Evolutionary conservation across 129 eudicot genomes (phyloP).

Genomic region (Mikania micrantha): DNA sequence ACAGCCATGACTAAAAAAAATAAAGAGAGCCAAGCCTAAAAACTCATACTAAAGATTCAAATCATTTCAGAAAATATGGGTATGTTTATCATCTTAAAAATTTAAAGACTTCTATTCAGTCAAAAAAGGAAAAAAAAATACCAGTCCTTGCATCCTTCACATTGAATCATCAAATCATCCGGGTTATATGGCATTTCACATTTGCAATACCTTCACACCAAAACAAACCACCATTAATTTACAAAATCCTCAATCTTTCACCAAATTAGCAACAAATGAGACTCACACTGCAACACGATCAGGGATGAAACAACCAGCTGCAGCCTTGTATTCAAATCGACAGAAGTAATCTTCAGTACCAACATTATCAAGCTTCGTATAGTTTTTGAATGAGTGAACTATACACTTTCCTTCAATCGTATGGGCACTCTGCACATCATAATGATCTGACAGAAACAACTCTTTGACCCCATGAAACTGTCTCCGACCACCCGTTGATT

Average conservation of each 20-base stretch:
- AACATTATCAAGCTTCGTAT: conserved; percentile 11
- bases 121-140: background rate
- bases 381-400: conserved; percentile 8
- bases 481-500: conserved; percentile 1
- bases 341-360: conserved; percentile 13
- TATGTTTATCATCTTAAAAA: background rate
- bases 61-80: background rate
- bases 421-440: conserved; percentile 12
- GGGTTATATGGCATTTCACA: conserved; percentile 23
- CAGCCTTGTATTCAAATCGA: conserved; percentile 22
- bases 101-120: background rate
- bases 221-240: background rate
- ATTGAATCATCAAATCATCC: conserved; percentile 21
- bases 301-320: conserved; percentile 6
- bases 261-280: background rate
- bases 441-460: conserved; percentile 12
- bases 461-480: conserved; percentile 15
- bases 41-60: background rate
- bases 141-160: conserved; percentile 26
- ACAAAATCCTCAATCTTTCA: background rate
- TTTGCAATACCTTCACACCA: conserved; percentile 11
- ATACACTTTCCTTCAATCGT: conserved; percentile 17
- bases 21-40: background rate
- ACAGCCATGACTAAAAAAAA: background rate
- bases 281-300: conserved; percentile 22